phyloP scores from a whole-genome alignment of 192 early-diverging fungal species.

The Powellomyces hirtus region DNA sequence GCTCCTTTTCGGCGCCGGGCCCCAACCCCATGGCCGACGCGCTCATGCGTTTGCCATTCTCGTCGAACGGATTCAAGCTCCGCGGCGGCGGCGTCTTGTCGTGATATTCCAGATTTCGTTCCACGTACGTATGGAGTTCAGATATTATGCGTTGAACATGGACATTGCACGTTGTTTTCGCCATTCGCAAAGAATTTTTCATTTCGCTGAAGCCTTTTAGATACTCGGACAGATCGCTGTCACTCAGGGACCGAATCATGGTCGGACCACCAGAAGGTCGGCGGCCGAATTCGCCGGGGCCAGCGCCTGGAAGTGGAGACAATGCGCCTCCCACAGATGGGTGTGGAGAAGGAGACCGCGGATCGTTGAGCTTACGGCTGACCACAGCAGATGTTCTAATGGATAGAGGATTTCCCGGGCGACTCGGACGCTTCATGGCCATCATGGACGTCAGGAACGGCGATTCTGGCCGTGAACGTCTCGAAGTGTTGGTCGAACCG shows the following conservation, averaged over 20 bases:
- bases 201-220: constrained; percentile 55
- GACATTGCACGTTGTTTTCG: constrained; percentile 53
- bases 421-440: constrained; percentile 16
- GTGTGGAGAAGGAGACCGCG: constrained; percentile 2
- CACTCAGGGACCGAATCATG: constrained; percentile 39
- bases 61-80: not conserved
- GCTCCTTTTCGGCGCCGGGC: constrained; percentile 8
- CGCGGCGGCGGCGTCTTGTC: constrained; percentile 1
- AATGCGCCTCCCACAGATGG: not conserved
- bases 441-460: constrained; percentile 9
- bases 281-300: not conserved
- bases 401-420: constrained; percentile 13
- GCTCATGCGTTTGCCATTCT: not conserved
- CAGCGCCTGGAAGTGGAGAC: not conserved
- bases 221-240: constrained; percentile 46
- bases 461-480: constrained; percentile 11
- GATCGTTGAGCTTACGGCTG: not conserved
- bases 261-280: not conserved
- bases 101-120: constrained; percentile 45
- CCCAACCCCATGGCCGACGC: not conserved
- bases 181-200: constrained; percentile 42
- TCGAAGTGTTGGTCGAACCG: constrained; percentile 26
- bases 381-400: not conserved
- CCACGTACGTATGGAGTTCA: constrained; percentile 67
- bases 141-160: constrained; percentile 64